Base-by-base conservation (phyloP, 2,329 filamentous ascomycete species). In the Sarocladium kiliense region DNA sequence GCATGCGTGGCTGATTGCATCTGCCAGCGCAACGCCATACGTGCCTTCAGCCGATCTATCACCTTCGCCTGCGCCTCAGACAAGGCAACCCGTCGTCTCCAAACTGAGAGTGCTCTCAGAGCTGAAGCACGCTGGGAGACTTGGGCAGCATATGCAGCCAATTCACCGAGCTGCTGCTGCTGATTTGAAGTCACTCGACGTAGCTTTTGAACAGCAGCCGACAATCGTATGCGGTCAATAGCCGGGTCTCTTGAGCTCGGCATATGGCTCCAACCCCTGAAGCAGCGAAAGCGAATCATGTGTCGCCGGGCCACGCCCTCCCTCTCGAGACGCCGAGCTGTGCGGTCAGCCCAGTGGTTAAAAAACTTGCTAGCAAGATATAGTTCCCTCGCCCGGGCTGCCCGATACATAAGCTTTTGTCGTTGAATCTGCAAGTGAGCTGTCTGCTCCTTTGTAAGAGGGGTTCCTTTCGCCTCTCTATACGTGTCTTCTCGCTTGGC, bases 271-370 rank as follows among this genome's bases (percentile, higher is more conserved):
- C 71, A 73, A 36, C 65, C 64, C 39, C 63, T 63, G 54, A 73
- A 73, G 55, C 67, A 73, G 11, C 74, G 72, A 56, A 74, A 82
- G 55, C 86, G 78, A 54, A 94, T 72, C 57, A 92, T 83, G 65
- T 90, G 87, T 58, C 83, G 77, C 58, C 87, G 79, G 19, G 88
- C 89, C 41, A 84, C 77, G 3, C 80, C 82, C 3, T 88, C 89
- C 39, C 82, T 80, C 58, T 84, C 78, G 16, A 84, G 74, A 63
- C 89, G 82, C 14, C 88, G 83, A 5, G 77, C 78, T 11, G 88
- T 79, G 53, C 79, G 75, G 55, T 80, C 78, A 11, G 81, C 80
- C 90, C 90, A 95, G 59, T 70, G 69, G 56, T 68, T 72, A 57
- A 68, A 71, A 18, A 65, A 62, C 58, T 66, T 72, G 59, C 66